Evolutionary conservation across 225 moss, liverwort and hornwort genomes (phyloP).

Genomic region (Polytrichum commune): DNA sequence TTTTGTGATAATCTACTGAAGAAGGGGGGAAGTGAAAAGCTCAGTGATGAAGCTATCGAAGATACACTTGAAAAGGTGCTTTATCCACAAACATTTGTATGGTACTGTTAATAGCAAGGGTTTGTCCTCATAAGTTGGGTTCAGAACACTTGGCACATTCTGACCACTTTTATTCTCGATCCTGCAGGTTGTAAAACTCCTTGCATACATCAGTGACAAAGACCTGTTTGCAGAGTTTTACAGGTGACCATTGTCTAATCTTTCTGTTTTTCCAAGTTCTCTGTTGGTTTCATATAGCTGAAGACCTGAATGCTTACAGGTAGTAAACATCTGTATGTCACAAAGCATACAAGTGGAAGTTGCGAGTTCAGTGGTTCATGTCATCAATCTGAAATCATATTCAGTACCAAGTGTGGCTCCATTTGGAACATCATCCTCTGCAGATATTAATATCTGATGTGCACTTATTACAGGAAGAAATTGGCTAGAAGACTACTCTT

Average conservation of each 20-base stretch:
- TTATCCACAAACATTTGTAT: too few relatives aligned
- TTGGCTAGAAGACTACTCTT: constrained; percentile 88
- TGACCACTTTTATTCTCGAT: neutral
- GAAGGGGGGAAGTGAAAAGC: constrained; percentile 96
- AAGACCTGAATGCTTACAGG: too few relatives aligned
- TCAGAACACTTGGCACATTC: neutral
- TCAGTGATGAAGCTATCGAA: constrained; percentile 98
- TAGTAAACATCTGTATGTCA: too few relatives aligned
- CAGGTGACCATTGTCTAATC: constrained; percentile 41
- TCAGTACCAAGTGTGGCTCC: too few relatives aligned
- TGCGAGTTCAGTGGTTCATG: too few relatives aligned
- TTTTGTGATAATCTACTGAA: constrained; percentile 97
- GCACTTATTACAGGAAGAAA: constrained; percentile 59
- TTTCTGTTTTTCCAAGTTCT: too few relatives aligned
- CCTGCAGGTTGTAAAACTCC: constrained; percentile 92
- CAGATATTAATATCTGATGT: neutral
- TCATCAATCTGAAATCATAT: too few relatives aligned
- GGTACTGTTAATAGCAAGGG: neutral
- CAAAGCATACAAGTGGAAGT: too few relatives aligned
- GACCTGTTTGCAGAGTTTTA: constrained; percentile 98
- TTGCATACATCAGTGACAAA: constrained; percentile 98
- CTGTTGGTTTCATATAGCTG: too few relatives aligned
- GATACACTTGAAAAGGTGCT: constrained; percentile 93
- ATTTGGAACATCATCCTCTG: neutral
- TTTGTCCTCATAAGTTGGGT: neutral